These are phyloP conservation scores for Cucurbita moschata DNA, from an alignment of 306 rosid genomes.

Conservation along the genomic window DNA sequence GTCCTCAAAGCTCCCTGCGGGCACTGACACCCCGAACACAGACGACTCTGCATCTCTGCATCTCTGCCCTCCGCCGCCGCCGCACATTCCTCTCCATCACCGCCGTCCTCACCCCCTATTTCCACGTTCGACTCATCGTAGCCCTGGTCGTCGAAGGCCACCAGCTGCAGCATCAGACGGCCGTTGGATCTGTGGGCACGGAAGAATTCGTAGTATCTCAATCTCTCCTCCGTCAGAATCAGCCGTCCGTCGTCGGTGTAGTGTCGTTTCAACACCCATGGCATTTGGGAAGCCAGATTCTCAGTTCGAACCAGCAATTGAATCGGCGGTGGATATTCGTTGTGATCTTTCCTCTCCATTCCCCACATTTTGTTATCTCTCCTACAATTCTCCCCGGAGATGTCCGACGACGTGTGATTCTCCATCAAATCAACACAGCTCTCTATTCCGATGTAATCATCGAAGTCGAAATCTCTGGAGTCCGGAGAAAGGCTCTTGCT, in stretches of 20 bases:
- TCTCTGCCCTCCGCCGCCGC: background rate
- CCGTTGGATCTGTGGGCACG: conserved; percentile 52
- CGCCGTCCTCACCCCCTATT: background rate
- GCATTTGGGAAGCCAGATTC: conserved; percentile 46
- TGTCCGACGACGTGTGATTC: background rate
- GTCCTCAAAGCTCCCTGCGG: background rate
- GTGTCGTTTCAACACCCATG: conserved; percentile 49
- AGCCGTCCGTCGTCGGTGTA: conserved; percentile 51
- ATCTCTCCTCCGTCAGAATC: conserved; percentile 49
- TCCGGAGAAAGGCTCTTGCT: background rate
- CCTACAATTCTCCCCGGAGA: background rate
- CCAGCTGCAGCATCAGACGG: conserved; percentile 53
- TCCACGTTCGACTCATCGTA: background rate
- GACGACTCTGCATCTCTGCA: conserved; percentile 9
- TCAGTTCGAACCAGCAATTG: conserved; percentile 38
- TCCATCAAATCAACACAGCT: conserved; percentile 38
- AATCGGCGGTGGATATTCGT: conserved; percentile 51
- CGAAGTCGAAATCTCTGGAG: background rate
- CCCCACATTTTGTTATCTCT: background rate
- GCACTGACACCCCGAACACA: conserved; percentile 22
- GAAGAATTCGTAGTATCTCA: conserved; percentile 44
- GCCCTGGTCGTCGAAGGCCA: conserved; percentile 16
- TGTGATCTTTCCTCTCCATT: conserved; percentile 2
- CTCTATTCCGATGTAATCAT: conserved; percentile 46
- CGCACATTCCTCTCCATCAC: background rate